Conservation (phyloP, 2,329 filamentous ascomycete genomes). For the Botrytis byssoidea region DNA sequence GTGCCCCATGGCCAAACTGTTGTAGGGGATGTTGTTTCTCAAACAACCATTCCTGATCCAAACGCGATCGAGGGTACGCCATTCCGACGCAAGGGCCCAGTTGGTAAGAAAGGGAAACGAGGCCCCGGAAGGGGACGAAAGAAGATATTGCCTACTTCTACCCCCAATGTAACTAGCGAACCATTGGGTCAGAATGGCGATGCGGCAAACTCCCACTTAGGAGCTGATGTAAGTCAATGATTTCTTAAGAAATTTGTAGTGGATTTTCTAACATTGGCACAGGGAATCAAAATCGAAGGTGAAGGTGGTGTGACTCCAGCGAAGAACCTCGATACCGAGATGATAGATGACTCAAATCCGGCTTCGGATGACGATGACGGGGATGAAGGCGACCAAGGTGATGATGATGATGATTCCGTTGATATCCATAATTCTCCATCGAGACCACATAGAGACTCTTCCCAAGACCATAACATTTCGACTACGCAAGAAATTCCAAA, state of each 20-base stretch:
- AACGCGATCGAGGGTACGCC: conserved; percentile 53
- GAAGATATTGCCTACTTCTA: conserved; percentile 46
- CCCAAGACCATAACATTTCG: conserved; percentile 22
- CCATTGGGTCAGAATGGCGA: conserved; percentile 23
- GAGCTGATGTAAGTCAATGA: conserved; percentile 32
- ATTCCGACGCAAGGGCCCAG: conserved; percentile 55
- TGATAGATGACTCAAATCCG: conserved; percentile 36
- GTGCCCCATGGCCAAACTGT: conserved; percentile 75
- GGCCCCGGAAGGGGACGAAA: conserved; percentile 76
- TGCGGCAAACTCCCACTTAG: conserved; percentile 19
- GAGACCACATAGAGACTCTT: conserved; percentile 30
- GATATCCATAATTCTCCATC: conserved; percentile 36
- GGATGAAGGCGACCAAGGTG: conserved; percentile 41
- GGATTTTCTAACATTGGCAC: conserved; percentile 18
- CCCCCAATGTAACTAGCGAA: conserved; percentile 25
- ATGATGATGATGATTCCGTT: conserved; percentile 47
- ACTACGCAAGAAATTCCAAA: conserved; percentile 21
- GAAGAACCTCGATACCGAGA: conserved; percentile 38
- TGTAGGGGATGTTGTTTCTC: conserved; percentile 75
- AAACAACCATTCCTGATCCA: conserved; percentile 59
- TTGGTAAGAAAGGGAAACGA: conserved; percentile 70
- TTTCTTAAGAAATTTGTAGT: not conserved
- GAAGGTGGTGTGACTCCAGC: conserved; percentile 22
- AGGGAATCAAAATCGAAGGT: conserved; percentile 34
- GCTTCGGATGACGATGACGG: conserved; percentile 37